Conservation (phyloP, 2,329 filamentous ascomycete genomes). For the Colletotrichum cordylinicola region DNA sequence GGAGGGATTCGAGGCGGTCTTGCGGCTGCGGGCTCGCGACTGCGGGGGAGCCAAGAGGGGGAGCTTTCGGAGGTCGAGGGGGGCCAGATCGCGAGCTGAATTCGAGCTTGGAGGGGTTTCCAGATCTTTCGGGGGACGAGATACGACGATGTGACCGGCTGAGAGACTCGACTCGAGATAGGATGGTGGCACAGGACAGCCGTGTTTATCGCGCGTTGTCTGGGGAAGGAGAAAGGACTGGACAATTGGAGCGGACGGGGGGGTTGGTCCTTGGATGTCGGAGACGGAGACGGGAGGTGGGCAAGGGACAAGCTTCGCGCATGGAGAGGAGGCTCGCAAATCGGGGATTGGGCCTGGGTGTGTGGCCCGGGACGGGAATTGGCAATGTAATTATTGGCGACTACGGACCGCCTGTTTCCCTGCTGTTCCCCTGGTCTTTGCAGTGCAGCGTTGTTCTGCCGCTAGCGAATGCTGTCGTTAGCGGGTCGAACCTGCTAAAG, state of each 20-base stretch:
- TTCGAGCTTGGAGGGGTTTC: neutral
- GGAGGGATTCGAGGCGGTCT: neutral
- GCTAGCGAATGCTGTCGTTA: conserved; percentile 5
- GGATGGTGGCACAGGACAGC: neutral
- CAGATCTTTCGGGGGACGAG: neutral
- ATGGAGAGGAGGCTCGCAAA: neutral
- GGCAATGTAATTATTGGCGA: neutral
- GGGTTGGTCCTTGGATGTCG: neutral
- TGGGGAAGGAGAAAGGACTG: neutral
- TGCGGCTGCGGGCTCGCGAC: conserved; percentile 4
- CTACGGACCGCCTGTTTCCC: neutral
- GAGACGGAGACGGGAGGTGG: neutral
- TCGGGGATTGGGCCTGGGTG: neutral
- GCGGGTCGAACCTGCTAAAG: conserved; percentile 9
- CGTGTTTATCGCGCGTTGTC: conserved; percentile 4
- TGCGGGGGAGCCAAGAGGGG: neutral
- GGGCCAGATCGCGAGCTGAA: neutral
- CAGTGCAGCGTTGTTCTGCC: neutral
- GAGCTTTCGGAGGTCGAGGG: neutral
- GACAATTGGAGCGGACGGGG: neutral
- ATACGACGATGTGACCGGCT: neutral
- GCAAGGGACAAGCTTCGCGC: conserved; percentile 19
- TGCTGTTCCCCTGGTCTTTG: neutral
- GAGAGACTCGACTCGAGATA: neutral
- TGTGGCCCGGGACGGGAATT: neutral